Conservation (phyloP, 129 eudicot species). For the Flaveria bidentis region DNA sequence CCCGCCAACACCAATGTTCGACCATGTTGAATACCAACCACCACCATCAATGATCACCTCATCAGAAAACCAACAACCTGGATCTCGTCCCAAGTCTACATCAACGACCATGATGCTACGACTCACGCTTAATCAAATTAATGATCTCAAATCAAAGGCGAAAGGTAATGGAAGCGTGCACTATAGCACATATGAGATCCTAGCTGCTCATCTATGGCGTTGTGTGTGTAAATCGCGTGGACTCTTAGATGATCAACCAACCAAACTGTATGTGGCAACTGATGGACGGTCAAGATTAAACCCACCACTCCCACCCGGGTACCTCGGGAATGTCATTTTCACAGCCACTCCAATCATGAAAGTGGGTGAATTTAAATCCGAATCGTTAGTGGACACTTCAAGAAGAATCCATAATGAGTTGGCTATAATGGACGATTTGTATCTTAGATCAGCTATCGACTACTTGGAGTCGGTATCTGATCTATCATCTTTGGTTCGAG, state of each 20-base stretch:
- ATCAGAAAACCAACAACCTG: not conserved
- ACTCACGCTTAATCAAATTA: conserved; percentile 47
- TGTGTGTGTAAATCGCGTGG: conserved; percentile 60
- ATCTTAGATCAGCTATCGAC: conserved; percentile 61
- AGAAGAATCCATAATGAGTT: conserved; percentile 45
- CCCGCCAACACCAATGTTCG: conserved; percentile 50
- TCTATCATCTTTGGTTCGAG: conserved; percentile 44
- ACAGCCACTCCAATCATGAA: conserved; percentile 44
- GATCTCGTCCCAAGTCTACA: conserved; percentile 20
- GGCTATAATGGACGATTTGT: conserved; percentile 48
- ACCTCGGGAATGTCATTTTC: conserved; percentile 64
- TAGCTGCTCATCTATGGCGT: conserved; percentile 67
- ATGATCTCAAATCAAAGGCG: conserved; percentile 44
- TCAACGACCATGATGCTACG: conserved; percentile 43
- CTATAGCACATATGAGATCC: conserved; percentile 49
- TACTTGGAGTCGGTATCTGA: conserved; percentile 46
- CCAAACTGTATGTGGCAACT: conserved; percentile 49
- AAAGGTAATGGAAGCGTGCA: conserved; percentile 29
- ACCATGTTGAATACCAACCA: conserved; percentile 52
- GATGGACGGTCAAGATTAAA: conserved; percentile 53
- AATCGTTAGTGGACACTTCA: conserved; percentile 44
- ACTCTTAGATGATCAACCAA: conserved; percentile 39
- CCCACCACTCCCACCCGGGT: conserved; percentile 58
- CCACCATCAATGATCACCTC: conserved; percentile 39
- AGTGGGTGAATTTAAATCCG: conserved; percentile 40